phyloP scores from a whole-genome alignment of 495 filamentous ascomycete species.

The Pyrenula massariospora region DNA sequence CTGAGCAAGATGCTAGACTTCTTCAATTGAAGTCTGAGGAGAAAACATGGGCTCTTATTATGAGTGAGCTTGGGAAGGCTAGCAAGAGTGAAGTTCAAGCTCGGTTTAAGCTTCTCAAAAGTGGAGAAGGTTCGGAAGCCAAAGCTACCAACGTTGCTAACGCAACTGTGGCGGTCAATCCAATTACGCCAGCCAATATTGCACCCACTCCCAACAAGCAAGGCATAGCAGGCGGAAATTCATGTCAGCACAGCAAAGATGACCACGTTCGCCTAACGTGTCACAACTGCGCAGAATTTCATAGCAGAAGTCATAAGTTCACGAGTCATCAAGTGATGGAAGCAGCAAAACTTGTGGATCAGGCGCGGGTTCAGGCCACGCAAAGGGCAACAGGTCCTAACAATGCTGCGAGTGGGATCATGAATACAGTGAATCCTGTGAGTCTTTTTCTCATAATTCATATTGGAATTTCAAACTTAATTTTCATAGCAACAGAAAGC shows the following conservation, averaged over 20 bases:
- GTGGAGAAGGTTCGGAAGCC: constrained; percentile 9
- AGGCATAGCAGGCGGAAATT: background rate
- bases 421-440: no score
- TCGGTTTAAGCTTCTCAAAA: background rate
- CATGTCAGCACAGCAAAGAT: background rate
- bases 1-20: constrained; percentile 8
- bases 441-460: no score
- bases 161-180: no score
- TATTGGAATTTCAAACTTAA: background rate
- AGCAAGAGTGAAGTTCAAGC: background rate
- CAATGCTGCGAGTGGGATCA: no score
- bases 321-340: background rate
- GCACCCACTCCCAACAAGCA: background rate
- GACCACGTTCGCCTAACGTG: background rate
- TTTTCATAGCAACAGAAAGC: background rate
- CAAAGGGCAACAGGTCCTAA: background rate
- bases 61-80: background rate
- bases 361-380: background rate
- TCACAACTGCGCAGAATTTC: background rate
- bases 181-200: background rate
- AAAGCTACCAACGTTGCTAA: background rate
- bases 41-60: constrained; percentile 12
- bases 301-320: background rate
- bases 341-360: background rate
- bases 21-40: constrained; percentile 7